Base-by-base conservation (phyloP, 1,284 basidiomycete genomes). In the Sporisorium sorghi region DNA sequence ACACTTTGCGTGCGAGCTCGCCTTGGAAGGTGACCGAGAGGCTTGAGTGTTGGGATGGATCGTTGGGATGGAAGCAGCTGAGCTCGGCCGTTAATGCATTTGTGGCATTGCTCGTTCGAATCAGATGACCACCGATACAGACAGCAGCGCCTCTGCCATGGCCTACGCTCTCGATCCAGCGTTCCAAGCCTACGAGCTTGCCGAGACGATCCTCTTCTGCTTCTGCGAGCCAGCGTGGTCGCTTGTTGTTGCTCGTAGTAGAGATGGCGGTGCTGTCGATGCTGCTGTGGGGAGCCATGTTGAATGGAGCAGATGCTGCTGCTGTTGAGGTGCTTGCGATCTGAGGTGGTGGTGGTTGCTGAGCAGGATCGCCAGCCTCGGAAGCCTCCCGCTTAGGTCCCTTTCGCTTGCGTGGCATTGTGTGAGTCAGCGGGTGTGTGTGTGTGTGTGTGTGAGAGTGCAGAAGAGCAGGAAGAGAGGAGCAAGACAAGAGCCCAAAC, bases 61-160 rank as follows among this genome's bases (percentile, higher is more conserved):
- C 40, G 30, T 51, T 52, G 26, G 58, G 46, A 0, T 60, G 32
- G 35, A 62, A 26, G 33, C 59, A 65, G 46, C 40, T 44, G 32
- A 69, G 58, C 19, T 60, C 49, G 24, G 60, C 17, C 14, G 2
- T 23, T 19, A 66, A 63, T 15, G 37, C 5, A 8, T 40, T 17
- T 3, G 5, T 9, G 3, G 42, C 39, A 4, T 46, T 26, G 5
- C 14, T 33, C 5, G 53, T 46, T 35, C 51, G 37, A 15, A 39
- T 28, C 3, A 72, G 52, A 23, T 64, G 37, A 19, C 51, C 71
- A 26, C 57, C 58, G 43, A 74, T 37, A 56, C 72, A 66, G 17
- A 66, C 67, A 6, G 72, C 72, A 10, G 72, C 72, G 17, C 72
- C 72, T 59, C 72, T 61, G 28, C 72, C 72, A n/a, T 74, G 52